Conservation (phyloP, 139 green algal genomes). For the Picochlorum sp. region DNA sequence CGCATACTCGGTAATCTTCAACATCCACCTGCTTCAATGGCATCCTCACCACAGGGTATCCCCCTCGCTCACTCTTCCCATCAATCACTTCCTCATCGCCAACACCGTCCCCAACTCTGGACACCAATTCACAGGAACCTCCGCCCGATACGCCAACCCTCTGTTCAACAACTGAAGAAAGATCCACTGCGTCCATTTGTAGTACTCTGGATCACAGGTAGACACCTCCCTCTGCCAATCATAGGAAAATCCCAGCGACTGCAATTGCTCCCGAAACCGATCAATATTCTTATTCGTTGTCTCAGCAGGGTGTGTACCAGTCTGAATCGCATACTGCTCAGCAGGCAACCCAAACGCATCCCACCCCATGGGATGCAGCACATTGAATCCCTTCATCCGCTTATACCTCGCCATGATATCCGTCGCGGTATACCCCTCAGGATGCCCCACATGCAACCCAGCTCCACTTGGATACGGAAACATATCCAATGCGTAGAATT, state of each 20-base stretch:
- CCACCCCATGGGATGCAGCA: constrained; percentile 99
- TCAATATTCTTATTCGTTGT: constrained; percentile 86
- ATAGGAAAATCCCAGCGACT: constrained; percentile 90
- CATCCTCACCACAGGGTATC: constrained; percentile 87
- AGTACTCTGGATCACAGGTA: constrained; percentile 85
- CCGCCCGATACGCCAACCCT: constrained; percentile 93
- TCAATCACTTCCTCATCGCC: constrained; percentile 93
- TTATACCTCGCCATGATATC: constrained; percentile 97
- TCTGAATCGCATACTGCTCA: constrained; percentile 97
- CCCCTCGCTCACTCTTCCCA: constrained; percentile 81
- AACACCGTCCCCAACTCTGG: constrained; percentile 91
- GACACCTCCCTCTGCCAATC: constrained; percentile 89
- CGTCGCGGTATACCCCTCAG: constrained; percentile 86
- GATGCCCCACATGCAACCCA: constrained; percentile 83
- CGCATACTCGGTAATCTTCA: constrained; percentile 91
- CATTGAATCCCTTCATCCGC: constrained; percentile 90
- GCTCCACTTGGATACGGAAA: constrained; percentile 94
- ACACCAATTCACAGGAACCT: constrained; percentile 99
- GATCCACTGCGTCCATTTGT: constrained; percentile 99
- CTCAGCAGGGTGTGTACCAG: constrained; percentile 82
- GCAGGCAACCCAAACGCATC: constrained; percentile 97
- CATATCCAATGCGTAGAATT: constrained; percentile 99
- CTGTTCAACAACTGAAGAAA: constrained; percentile 92
- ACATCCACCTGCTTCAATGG: constrained; percentile 99
- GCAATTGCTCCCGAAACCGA: constrained; percentile 86